Percentiles rank a stretch among this genome's conserved stretches.
Conservation (phyloP, 2,329 filamentous ascomycete species). For the Pestalotiopsis sp. region DNA sequence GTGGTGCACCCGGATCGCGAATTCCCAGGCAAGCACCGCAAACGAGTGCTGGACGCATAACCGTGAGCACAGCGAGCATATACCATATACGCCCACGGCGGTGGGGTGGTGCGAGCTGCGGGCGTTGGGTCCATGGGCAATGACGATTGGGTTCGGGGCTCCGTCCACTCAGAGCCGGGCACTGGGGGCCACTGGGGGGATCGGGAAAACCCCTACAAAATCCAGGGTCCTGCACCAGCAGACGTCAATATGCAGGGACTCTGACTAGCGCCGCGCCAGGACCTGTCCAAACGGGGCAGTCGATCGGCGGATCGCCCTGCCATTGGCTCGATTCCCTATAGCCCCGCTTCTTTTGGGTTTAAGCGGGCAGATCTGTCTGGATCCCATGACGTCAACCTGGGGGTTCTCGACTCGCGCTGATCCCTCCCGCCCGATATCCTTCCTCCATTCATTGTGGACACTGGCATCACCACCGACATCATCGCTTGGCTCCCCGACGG, state of each 20-base stretch:
- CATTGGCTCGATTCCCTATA: background rate
- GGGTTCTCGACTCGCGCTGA: slow-evolving; percentile 14
- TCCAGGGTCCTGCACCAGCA: slow-evolving; percentile 12
- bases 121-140: background rate
- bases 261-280: background rate
- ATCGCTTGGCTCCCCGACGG: slow-evolving; percentile 19
- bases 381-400: slow-evolving; percentile 22
- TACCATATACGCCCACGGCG: background rate
- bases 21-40: slow-evolving; percentile 67
- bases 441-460: background rate
- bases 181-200: background rate
- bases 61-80: background rate
- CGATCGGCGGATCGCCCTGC: background rate
- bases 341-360: background rate
- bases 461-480: slow-evolving; percentile 29
- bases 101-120: background rate
- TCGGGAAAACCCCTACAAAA: background rate
- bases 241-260: slow-evolving; percentile 21
- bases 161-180: too few relatives aligned
- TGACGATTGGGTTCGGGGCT: background rate
- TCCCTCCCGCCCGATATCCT: background rate
- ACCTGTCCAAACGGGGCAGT: background rate
- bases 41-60: slow-evolving; percentile 29
- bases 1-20: slow-evolving; percentile 91
- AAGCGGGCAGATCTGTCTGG: too few relatives aligned